Base-by-base conservation (phyloP, 345 rosid genomes). In the Luvunga scandens region DNA sequence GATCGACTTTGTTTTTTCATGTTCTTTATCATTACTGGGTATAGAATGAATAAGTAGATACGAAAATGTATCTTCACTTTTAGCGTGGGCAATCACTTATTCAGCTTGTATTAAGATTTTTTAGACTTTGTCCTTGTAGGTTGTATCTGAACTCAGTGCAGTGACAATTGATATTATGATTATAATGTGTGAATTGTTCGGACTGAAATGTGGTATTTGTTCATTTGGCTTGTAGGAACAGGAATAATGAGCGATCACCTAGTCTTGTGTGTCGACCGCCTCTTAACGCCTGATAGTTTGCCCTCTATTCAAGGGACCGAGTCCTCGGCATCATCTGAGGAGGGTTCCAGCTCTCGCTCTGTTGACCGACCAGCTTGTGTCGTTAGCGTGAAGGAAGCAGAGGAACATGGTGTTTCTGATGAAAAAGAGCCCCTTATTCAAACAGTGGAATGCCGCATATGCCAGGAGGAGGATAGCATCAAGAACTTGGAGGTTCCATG, bases 391-490 rank as follows among this genome's bases (percentile, higher is more conserved):
- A 65, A 81, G 81, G 85, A 80, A 56, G 84, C 33, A 72, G 83
- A 45, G 0, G 85, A 84, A 1, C 73, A 80, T 30, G 64, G 72
- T 24, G 83, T 75, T 6, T 69, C 71, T 30, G 90, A 80, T 53
- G 87, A 86, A 60, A 90, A 85, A 77, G 91, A 91, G 60, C 99
- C 97, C 56, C 88, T 95, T 82, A 87, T 95, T 71, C 93, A 88
- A 77, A 86, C 64, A 18, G 92, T 87, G 33, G 99, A 95, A 79
- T 95, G 99, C 66, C 97, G 99, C 73, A 95, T 95, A 76, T 95
- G 99, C 81, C 99, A 95, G 87, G 99, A 95, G 87, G 99, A 95
- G 84, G 99, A 93, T 71, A 83, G 78, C 50, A 61, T 87, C 70
- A 87, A 82, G 81, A 92, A 91, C 83, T 81, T 95, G 79, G 99